These are phyloP conservation scores for Amaranthus cruentus DNA, from an alignment of 148 eudicot species.

Conservation along the genomic window DNA sequence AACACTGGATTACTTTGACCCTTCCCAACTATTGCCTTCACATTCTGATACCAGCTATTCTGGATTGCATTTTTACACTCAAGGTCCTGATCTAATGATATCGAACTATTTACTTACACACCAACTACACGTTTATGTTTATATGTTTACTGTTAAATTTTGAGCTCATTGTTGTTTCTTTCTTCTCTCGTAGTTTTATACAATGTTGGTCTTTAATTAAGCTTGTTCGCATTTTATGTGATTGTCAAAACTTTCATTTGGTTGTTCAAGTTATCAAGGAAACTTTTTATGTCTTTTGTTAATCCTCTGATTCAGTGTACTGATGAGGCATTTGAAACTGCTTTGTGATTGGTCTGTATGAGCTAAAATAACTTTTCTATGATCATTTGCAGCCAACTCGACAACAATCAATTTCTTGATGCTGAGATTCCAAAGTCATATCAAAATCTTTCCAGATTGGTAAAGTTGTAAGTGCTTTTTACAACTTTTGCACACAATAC, in stretches of 20 bases:
- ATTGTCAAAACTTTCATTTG: neutral
- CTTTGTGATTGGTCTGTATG: constrained; percentile 9
- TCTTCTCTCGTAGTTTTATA: neutral
- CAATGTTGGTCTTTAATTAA: neutral
- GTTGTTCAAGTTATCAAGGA: neutral
- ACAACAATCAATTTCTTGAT: constrained; percentile 63
- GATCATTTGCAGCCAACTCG: constrained; percentile 59
- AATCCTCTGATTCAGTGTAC: neutral
- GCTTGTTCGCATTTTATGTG: neutral
- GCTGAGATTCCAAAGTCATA: constrained; percentile 54
- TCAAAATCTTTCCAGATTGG: constrained; percentile 50
- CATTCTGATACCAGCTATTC: neutral
- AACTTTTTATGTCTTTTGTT: neutral
- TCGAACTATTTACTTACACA: neutral
- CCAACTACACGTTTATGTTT: neutral
- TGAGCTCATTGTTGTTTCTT: neutral
- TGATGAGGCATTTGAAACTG: neutral
- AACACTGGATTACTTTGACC: no score
- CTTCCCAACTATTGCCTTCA: neutral
- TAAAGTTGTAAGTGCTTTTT: constrained; percentile 57
- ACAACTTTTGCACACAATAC: neutral
- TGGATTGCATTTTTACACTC: neutral
- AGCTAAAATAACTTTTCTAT: constrained; percentile 7
- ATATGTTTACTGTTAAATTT: neutral
- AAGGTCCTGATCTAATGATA: neutral